Conservation (phyloP, 2,329 filamentous ascomycete genomes). For the Talaromyces piceae region DNA sequence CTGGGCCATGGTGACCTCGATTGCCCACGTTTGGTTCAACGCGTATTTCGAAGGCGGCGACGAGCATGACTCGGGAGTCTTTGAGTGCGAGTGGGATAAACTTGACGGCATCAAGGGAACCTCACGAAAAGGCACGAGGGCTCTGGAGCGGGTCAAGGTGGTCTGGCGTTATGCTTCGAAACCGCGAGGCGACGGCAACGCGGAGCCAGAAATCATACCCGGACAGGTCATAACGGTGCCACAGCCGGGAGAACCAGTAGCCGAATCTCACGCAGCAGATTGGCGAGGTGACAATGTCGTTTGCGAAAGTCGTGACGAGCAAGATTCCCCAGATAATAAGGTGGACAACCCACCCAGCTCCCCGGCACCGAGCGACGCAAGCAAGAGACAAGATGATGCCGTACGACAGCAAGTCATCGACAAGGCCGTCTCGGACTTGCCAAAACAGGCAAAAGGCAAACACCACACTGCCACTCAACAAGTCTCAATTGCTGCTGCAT, state of each 20-base stretch:
- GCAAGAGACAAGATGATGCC: background rate
- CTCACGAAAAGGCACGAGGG: conserved; percentile 69
- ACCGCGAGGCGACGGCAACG: conserved; percentile 10
- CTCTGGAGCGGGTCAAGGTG: conserved; percentile 74
- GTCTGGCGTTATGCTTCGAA: conserved; percentile 60
- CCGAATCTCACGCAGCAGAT: conserved; percentile 62
- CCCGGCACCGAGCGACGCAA: background rate
- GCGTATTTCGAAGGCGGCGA: conserved; percentile 80
- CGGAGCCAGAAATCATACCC: conserved; percentile 13
- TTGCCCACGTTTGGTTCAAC: conserved; percentile 98
- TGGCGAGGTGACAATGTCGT: conserved; percentile 57
- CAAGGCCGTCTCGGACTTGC: background rate
- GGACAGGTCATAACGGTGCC: conserved; percentile 56
- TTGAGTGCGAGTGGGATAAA: conserved; percentile 63
- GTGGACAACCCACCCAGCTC: conserved; percentile 4
- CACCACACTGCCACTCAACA: conserved; percentile 11
- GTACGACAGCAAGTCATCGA: background rate
- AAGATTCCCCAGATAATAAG: conserved; percentile 13
- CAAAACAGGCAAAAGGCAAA: conserved; percentile 11
- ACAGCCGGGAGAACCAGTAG: conserved; percentile 57
- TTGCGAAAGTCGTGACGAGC: conserved; percentile 7
- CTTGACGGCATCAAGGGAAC: conserved; percentile 96
- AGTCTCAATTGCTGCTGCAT: conserved; percentile 13
- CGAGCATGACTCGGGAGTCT: conserved; percentile 62
- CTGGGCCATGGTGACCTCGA: conserved; percentile 81